Base-by-base conservation (phyloP, 192 early-diverging fungal species). In the Coemansia sp. region DNA sequence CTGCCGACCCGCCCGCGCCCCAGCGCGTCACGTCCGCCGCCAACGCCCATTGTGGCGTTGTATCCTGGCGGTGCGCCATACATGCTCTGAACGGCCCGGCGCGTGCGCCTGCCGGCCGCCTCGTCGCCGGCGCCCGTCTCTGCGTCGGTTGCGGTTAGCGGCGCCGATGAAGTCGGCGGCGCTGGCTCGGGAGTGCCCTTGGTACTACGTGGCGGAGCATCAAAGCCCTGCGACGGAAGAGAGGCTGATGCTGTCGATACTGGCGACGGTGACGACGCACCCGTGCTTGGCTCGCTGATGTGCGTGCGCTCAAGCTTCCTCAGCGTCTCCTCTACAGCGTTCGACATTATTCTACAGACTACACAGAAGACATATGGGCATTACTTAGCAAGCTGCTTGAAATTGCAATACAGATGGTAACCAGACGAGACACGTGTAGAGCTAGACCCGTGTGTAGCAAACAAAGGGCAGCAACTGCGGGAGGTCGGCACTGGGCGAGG, bases 331-430 rank as follows among this genome's bases (percentile, higher is more conserved):
- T 82, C 75, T 50, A 77, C 68, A 51, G 80, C 71, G 68, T 74
- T 82, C 64, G 80, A 77, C 80, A 82, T 82, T 82, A 71, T 72
- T 75, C 55, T 59, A 61, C 23, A 31, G 39, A 27, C 59, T 90
- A 89, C 89, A 91, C 95, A 5, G 91, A 93, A 9, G 85, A 94
- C 46, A 90, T 86, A 66, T 88, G 93, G 63, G 95, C 93, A 33
- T 84, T 94, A 31, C 83, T 97, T 46, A 46, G 14, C 14, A 17
- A 3, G 39, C 39, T 46, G 5, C 17, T 46, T 46, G 3, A 46
- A 46, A 46, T 46, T 46, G 3, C 39, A 46, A 46, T 14, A 46
- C 39, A 46, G 39, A 46, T 46, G 39, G 39, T 14, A 17, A 17
- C 9, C 39, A 46, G 39, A 46, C 39, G 17, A 4, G 39, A 3